These are phyloP conservation scores for Penicillium sp. DNA, from an alignment of 2,329 filamentous ascomycete species.

Conservation along the genomic window DNA sequence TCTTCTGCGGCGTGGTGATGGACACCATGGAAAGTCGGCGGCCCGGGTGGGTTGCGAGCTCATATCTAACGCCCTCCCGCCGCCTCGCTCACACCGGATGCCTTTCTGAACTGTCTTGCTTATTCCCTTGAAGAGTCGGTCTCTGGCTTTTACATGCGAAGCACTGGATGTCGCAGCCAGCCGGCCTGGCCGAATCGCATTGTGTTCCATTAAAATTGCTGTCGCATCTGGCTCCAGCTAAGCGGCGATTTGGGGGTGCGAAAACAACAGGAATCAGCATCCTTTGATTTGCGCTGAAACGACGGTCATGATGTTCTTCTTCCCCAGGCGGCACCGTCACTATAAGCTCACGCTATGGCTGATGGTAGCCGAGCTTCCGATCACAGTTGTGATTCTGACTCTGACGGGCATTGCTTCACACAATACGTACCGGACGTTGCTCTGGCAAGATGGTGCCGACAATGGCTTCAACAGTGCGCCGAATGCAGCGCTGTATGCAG, in stretches of 20 bases:
- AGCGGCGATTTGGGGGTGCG: slow-evolving; percentile 4
- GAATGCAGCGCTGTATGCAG: slow-evolving; percentile 58
- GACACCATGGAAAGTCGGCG: slow-evolving; percentile 12
- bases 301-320: slow-evolving; percentile 37
- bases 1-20: slow-evolving; percentile 33
- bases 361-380: slow-evolving; percentile 58
- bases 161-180: slow-evolving; percentile 41
- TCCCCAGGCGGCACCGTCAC: slow-evolving; percentile 60
- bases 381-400: slow-evolving; percentile 61
- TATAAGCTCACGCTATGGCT: slow-evolving; percentile 57
- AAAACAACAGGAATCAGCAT: slow-evolving; percentile 3
- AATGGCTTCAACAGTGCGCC: slow-evolving; percentile 67
- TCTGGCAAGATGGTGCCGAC: slow-evolving; percentile 65
- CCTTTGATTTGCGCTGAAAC: background rate
- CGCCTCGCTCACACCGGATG: slow-evolving; percentile 27
- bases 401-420: slow-evolving; percentile 66
- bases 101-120: slow-evolving; percentile 21
- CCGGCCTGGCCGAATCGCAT: slow-evolving; percentile 41
- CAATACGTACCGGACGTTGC: slow-evolving; percentile 62
- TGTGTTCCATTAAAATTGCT: slow-evolving; percentile 6
- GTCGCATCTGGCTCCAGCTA: slow-evolving; percentile 8
- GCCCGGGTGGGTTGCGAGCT: slow-evolving; percentile 22
- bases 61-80: slow-evolving; percentile 38
- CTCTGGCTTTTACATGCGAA: slow-evolving; percentile 31
- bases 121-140: slow-evolving; percentile 18